Evolutionary conservation across 331 rosid genomes (phyloP).

Genomic region (Rosa hybrid): DNA sequence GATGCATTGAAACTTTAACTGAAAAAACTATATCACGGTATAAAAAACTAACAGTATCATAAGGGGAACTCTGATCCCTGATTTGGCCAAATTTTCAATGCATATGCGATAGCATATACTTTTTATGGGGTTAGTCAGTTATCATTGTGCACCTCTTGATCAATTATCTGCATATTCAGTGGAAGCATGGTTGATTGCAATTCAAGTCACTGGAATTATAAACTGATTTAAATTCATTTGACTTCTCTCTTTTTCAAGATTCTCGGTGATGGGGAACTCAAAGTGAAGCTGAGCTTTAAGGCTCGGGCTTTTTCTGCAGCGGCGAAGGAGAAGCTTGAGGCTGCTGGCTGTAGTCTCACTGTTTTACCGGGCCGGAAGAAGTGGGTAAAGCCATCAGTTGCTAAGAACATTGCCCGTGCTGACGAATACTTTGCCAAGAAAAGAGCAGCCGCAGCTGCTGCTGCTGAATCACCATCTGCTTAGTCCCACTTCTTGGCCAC

Average conservation of each 20-base stretch:
- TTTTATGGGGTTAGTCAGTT: not conserved
- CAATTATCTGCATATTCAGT: not conserved
- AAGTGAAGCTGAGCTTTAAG: conserved; percentile 71
- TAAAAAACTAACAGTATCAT: not conserved
- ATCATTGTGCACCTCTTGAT: not conserved
- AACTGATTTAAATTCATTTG: not conserved
- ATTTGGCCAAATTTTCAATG: not conserved
- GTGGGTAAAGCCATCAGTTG: conserved; percentile 94
- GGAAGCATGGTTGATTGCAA: not conserved
- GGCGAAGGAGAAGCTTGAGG: conserved; percentile 91
- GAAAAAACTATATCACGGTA: not conserved
- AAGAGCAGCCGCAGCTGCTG: conserved; percentile 63
- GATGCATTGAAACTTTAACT: not conserved
- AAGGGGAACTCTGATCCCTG: not conserved
- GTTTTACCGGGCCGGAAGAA: conserved; percentile 93
- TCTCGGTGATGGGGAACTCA: conserved; percentile 82
- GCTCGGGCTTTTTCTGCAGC: conserved; percentile 86
- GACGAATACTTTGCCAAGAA: conserved; percentile 95
- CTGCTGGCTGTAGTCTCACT: conserved; percentile 76
- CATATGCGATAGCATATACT: not conserved
- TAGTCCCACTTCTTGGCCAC: conserved; percentile 28
- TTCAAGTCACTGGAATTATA: not conserved
- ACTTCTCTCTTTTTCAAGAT: conserved; percentile 50
- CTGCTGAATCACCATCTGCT: conserved; percentile 47
- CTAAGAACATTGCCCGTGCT: conserved; percentile 95